Evolutionary conservation across 768 basidiomycete genomes (phyloP).

Genomic region (Phanerochaete carnosa): DNA sequence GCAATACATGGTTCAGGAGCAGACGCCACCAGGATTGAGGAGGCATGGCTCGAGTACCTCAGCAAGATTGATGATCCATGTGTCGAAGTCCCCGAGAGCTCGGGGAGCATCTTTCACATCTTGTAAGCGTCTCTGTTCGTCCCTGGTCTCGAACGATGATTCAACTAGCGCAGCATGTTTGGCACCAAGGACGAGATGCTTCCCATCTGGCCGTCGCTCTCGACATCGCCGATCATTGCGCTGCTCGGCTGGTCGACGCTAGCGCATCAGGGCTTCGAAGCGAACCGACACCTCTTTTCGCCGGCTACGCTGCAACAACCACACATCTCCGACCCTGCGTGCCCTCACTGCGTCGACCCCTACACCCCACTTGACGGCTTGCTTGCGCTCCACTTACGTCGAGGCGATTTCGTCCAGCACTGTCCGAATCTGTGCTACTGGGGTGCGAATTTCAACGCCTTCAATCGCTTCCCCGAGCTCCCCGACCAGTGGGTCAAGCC

Average conservation of each 20-base stretch:
- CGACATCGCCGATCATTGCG: conserved; percentile 39
- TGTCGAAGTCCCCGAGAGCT: conserved; percentile 37
- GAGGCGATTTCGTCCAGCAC: conserved; percentile 45
- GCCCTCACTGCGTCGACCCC: conserved; percentile 8
- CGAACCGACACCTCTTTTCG: conserved; percentile 43
- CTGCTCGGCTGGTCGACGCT: conserved; percentile 63
- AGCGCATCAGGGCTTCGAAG: conserved; percentile 43
- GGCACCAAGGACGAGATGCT: conserved; percentile 38
- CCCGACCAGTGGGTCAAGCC: conserved; percentile 35
- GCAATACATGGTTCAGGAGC: conserved; percentile 23
- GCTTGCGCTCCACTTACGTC: conserved; percentile 46
- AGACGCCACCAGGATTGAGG: conserved; percentile 35
- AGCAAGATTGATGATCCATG: conserved; percentile 43
- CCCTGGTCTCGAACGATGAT: not conserved
- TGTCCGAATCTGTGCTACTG: conserved; percentile 35
- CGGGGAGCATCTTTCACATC: conserved; percentile 3
- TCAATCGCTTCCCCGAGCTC: conserved; percentile 40
- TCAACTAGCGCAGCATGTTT: conserved; percentile 42
- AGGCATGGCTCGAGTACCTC: conserved; percentile 45
- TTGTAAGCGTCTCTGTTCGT: not conserved
- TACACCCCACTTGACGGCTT: conserved; percentile 32
- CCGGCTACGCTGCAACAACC: not conserved
- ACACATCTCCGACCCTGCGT: not conserved
- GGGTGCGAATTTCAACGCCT: conserved; percentile 35
- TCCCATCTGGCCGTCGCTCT: conserved; percentile 47